Base-by-base conservation (phyloP, 108 stramenopile genomes). In the Conticribra guillardii region DNA sequence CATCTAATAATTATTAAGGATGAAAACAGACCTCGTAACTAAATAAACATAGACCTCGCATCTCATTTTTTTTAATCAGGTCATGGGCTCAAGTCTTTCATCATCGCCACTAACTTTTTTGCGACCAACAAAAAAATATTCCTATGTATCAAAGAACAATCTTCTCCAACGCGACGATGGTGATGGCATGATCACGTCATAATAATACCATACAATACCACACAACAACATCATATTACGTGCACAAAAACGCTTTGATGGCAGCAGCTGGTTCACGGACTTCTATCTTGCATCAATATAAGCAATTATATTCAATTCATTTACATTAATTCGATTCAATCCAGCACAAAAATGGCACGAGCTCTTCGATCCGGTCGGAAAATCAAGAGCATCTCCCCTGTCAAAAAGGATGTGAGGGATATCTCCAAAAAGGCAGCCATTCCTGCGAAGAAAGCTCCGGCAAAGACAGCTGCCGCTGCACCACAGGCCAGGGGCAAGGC, bases 301-400 rank as follows among this genome's bases (percentile, higher is more conserved):
- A n/a, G n/a, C n/a, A n/a, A n/a, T n/a, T n/a, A n/a, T n/a, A n/a
- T n/a, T n/a, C n/a, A n/a, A n/a, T n/a, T n/a, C n/a, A n/a, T n/a
- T n/a, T n/a, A n/a, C n/a, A n/a, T n/a, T 41, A 41, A 11, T 41
- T 9, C 37, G 8, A 41, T 41, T 41, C 11, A 41, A 41, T 5
- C 37, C 37, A 41, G 11, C 37, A 41, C 37, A 41, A 41, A 9
- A 5, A 79, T 79, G 77, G 77, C 69, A 28, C 44, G 70, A 67
- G 22, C 41, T 54, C 41, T 79, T 28, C 77, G 77, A 28, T 79
- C 77, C 5, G 77, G 77, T n/a, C 57, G 65, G 29, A 49, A 66
- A 53, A 64, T 79, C 4, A 66, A 64, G 9, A 79, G 77, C 48
- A 64, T 79, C 9, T 79, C 77, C 14, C 77, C 77, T 29, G 44